Evolutionary conservation across 2,329 filamentous ascomycete genomes (phyloP), one percentile per base, ranked within the genome.

Genomic region (Botrytis hyacinthi): DNA sequence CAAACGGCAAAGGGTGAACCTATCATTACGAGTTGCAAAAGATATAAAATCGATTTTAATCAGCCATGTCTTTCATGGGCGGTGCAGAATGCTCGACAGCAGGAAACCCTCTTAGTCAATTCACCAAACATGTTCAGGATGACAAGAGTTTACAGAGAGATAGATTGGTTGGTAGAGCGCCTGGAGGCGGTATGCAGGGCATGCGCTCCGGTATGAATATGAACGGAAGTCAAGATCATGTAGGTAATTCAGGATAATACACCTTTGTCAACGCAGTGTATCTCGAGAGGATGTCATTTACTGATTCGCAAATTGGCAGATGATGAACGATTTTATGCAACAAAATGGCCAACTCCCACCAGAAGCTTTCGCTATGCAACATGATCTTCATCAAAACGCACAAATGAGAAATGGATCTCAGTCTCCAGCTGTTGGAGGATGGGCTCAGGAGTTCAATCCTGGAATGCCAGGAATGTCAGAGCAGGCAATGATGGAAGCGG

Each of bases 61-160:
- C 57, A 59, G 59, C 59, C 14, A 98, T 99, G 95, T 98, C 95
- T 72, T 98, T 99, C 83, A 88, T 98, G 80, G 93, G 94, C 84
- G 95, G 95, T 79, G 93, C 95, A 79, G 96, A 98, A 85, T 99
- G 96, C 87, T 98, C 95, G 73, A 97, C 96, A 75, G 94, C 93
- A 77, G 94, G 92, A 81, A 99, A 99, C 83, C 96, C 97, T 73
- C 90, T 99, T 80, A 95, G 93, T 82, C 96, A 98, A 86, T 97
- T 99, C 83, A 94, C 95, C 77, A 99, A 99, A 84, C 95, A 98
- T 83, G 93, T 96, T 73, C 93, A 97, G 81, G 94, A 97, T 87
- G 96, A 99, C 85, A 97, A 95, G 84, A 96, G 93, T 73, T 86
- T 98, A 73, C 96, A 98, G 84, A 89, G 95, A 80, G 96, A 99